Percentiles rank a stretch among this genome's conserved stretches.
phyloP scores from a whole-genome alignment of 2,329 filamentous ascomycete genomes.

The Fusarium concolor region DNA sequence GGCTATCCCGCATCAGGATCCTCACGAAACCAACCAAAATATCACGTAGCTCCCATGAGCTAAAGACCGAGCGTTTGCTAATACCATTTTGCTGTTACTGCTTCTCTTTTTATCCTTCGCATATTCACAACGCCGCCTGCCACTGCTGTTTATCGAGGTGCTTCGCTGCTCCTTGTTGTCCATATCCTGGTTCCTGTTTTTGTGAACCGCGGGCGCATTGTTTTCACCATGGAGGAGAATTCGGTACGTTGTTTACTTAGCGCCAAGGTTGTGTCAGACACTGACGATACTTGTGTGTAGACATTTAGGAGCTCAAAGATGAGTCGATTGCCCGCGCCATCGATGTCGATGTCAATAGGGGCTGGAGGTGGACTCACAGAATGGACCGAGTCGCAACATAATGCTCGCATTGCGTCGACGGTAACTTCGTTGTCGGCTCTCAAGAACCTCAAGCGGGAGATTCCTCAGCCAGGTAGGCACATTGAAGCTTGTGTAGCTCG shows the following conservation, averaged over 20 bases:
- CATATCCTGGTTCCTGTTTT: conserved; percentile 44
- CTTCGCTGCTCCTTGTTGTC: conserved; percentile 54
- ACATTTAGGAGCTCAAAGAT: conserved; percentile 47
- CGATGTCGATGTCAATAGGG: conserved; percentile 36
- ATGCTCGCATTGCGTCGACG: conserved; percentile 61
- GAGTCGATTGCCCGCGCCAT: conserved; percentile 50
- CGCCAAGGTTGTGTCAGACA: not conserved
- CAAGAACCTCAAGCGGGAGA: conserved; percentile 64
- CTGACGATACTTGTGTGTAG: conserved; percentile 33
- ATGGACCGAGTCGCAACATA: conserved; percentile 70
- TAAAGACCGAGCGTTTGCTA: conserved; percentile 6
- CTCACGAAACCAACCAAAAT: conserved; percentile 41
- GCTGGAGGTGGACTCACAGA: conserved; percentile 60
- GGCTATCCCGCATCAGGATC: conserved; percentile 41
- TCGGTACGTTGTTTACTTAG: conserved; percentile 41
- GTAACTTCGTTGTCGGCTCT: conserved; percentile 54
- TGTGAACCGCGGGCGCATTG: conserved; percentile 39
- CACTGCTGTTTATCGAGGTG: conserved; percentile 41
- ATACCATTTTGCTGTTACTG: conserved; percentile 20
- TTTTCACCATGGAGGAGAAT: conserved; percentile 51
- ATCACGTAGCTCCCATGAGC: conserved; percentile 39
- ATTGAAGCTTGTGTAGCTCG: not conserved
- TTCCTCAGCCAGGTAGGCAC: conserved; percentile 57
- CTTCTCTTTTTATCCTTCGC: not conserved
- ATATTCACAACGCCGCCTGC: conserved; percentile 45